Evolutionary conservation across 345 rosid species (phyloP).

Genomic region (Lumnitzera racemosa): DNA sequence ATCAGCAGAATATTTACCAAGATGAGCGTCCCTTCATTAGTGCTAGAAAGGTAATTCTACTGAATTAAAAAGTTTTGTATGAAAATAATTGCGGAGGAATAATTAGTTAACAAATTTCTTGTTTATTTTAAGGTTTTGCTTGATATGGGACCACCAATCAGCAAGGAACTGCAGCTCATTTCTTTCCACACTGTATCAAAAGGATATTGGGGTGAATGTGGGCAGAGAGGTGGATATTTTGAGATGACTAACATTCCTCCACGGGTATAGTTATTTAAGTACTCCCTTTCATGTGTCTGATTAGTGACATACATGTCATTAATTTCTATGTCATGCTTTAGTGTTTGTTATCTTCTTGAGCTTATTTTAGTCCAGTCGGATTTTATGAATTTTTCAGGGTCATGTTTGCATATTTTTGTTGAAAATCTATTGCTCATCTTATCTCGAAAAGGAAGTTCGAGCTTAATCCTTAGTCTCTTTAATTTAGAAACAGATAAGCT

Average conservation of each 20-base stretch:
- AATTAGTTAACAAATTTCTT: conserved; percentile 8
- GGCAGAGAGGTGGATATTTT: conserved; percentile 99
- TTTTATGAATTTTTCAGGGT: too few species aligned
- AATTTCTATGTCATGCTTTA: too few species aligned
- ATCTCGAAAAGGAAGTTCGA: too few species aligned
- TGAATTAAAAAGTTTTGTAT: conserved; percentile 3
- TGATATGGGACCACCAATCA: conserved; percentile 80
- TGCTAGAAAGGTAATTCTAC: conserved; percentile 58
- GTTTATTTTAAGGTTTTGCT: conserved; percentile 51
- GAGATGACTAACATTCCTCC: conserved; percentile 98
- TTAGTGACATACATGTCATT: too few species aligned
- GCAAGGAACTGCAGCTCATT: conserved; percentile 87
- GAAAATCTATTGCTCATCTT: too few species aligned
- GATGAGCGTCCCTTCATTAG: conserved; percentile 95
- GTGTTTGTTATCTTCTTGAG: too few species aligned
- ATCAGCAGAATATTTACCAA: conserved; percentile 96
- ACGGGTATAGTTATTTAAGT: conserved; percentile 35
- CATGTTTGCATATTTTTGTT: too few species aligned
- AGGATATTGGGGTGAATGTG: conserved; percentile 99
- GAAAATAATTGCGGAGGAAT: conserved; percentile 3
- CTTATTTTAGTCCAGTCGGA: too few species aligned
- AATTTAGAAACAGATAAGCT: background rate
- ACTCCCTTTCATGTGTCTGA: background rate
- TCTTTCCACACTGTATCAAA: conserved; percentile 96
- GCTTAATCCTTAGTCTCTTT: too few species aligned